Evolutionary conservation across 2,329 filamentous ascomycete species (phyloP).

Genomic region (Aureobasidium sp.): DNA sequence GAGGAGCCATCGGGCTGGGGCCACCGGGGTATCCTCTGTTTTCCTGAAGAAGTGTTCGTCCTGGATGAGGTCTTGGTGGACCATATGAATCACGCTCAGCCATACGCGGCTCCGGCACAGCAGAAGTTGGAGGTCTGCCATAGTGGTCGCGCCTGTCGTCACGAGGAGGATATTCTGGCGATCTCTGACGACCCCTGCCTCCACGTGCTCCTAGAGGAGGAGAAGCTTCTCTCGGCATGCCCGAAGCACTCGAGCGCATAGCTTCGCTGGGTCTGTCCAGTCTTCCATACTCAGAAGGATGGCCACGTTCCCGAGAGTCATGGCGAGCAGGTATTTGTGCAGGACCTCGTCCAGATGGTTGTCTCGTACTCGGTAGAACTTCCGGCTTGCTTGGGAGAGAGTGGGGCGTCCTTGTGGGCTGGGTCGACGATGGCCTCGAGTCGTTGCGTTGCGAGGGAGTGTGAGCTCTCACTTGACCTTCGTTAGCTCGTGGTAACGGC

Average conservation of each 20-base stretch:
- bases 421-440: slow-evolving; percentile 25
- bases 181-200: slow-evolving; percentile 31
- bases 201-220: slow-evolving; percentile 23
- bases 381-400: slow-evolving; percentile 53
- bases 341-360: slow-evolving; percentile 18
- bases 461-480: slow-evolving; percentile 18
- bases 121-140: neutral
- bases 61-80: slow-evolving; percentile 7
- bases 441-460: slow-evolving; percentile 28
- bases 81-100: slow-evolving; percentile 8
- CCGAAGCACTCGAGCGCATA: slow-evolving; percentile 12
- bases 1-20: slow-evolving; percentile 8
- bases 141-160: slow-evolving; percentile 19
- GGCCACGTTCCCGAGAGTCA: slow-evolving; percentile 28
- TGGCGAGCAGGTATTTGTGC: slow-evolving; percentile 16
- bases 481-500: slow-evolving; percentile 17
- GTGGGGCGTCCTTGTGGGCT: slow-evolving; percentile 26
- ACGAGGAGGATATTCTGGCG: slow-evolving; percentile 31
- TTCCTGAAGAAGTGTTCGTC: slow-evolving; percentile 3
- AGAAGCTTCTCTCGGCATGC: slow-evolving; percentile 33
- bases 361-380: slow-evolving; percentile 44
- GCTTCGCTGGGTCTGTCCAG: slow-evolving; percentile 36
- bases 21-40: slow-evolving; percentile 8
- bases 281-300: slow-evolving; percentile 34
- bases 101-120: neutral